Percentiles rank a stretch among this genome's conserved stretches.
Evolutionary conservation across 768 basidiomycete genomes (phyloP).

Genomic region (Mycena vulgaris): DNA sequence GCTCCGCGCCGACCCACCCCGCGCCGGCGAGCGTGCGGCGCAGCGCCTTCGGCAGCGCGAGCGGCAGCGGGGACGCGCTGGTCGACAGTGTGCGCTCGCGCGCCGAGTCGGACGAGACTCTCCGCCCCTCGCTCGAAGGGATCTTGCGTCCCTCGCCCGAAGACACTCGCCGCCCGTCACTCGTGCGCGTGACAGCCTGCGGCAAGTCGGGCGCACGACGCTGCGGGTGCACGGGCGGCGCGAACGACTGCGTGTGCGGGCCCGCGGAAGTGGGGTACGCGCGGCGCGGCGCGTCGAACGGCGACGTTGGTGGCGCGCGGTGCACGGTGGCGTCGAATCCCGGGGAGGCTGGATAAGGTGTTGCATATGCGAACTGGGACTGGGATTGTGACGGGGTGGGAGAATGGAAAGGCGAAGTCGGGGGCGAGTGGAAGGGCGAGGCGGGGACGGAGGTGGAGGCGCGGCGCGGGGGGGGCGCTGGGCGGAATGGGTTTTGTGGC

Average conservation of each 20-base stretch:
- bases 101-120: not conserved
- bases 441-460: constrained; percentile 6
- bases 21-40: constrained; percentile 23
- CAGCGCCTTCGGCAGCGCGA: constrained; percentile 12
- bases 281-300: constrained; percentile 9
- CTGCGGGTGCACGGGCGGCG: constrained; percentile 17
- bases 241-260: not conserved
- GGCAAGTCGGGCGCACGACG: not conserved
- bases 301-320: not conserved
- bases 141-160: too few relatives aligned
- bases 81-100: not conserved
- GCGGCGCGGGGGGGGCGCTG: constrained; percentile 24
- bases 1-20: constrained; percentile 20
- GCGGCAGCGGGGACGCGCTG: not conserved
- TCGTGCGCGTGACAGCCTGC: too few relatives aligned
- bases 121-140: too few relatives aligned
- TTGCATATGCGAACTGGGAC: not conserved
- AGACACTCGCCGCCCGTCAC: too few relatives aligned
- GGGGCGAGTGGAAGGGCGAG: not conserved
- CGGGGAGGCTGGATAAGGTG: not conserved
- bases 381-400: too few relatives aligned
- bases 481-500: constrained; percentile 20
- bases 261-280: not conserved
- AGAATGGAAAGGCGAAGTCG: not conserved
- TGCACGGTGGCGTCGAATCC: not conserved